A percentile compares a stretch with the other conserved stretches of the same genome.
phyloP scores from a whole-genome alignment of 495 filamentous ascomycete genomes.

The Xylaria palmicola region DNA sequence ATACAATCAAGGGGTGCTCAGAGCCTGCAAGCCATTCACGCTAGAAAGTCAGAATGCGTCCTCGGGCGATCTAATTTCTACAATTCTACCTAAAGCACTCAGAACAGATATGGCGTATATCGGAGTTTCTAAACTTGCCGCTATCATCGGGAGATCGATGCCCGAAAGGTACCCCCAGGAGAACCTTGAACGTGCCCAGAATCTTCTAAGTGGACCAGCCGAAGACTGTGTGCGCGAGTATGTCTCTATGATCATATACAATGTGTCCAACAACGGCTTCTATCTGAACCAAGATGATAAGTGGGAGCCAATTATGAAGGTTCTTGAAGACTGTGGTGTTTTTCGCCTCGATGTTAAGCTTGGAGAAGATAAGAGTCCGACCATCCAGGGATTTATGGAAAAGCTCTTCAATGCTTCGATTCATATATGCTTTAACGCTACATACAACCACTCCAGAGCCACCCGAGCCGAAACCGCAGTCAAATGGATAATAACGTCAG shows the following conservation, averaged over 20 bases:
- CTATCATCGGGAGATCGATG: no score
- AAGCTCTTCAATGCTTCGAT: not conserved
- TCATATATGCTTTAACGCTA: not conserved
- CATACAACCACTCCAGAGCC: not conserved
- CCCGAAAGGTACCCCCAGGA: no score
- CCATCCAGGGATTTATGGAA: not conserved
- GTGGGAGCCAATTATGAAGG: not conserved
- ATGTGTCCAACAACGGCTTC: not conserved
- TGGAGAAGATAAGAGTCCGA: not conserved
- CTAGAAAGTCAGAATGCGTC: not conserved
- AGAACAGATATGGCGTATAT: not conserved
- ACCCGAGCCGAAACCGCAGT: not conserved
- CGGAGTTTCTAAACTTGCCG: constrained; percentile 1
- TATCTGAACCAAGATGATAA: not conserved
- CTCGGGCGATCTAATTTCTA: not conserved
- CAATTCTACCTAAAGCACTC: not conserved
- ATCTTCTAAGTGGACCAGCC: not conserved
- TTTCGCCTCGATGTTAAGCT: not conserved
- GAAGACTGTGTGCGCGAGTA: not conserved
- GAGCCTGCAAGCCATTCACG: not conserved
- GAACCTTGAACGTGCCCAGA: no score
- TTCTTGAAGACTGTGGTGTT: not conserved
- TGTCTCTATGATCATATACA: not conserved
- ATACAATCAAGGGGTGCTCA: not conserved
- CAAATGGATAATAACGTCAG: not conserved